Conservation (phyloP, 805 yeast species). For the Candida suzukii region DNA sequence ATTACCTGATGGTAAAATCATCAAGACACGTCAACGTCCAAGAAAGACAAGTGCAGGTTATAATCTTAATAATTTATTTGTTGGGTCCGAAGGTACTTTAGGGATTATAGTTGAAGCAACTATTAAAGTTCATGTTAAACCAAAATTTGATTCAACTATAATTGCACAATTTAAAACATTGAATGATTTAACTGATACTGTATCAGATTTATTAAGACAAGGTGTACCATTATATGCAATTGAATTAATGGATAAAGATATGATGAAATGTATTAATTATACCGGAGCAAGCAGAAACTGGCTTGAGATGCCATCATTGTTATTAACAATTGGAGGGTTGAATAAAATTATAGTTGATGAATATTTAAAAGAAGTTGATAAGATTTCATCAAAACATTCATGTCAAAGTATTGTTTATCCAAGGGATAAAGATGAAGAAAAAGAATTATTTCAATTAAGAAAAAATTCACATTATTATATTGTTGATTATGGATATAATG, state of each 20-base stretch:
- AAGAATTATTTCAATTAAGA: slow-evolving; percentile 61
- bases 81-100: slow-evolving; percentile 65
- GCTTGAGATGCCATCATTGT: slow-evolving; percentile 49
- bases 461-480: slow-evolving; percentile 51
- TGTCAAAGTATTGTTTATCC: slow-evolving; percentile 43
- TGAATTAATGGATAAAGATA: slow-evolving; percentile 54
- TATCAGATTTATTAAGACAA: slow-evolving; percentile 42
- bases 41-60: slow-evolving; percentile 66
- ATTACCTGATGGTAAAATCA: slow-evolving; percentile 60
- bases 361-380: slow-evolving; percentile 34
- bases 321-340: slow-evolving; percentile 31
- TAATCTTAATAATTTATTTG: slow-evolving; percentile 52
- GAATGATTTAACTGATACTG: slow-evolving; percentile 57
- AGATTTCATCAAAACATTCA: slow-evolving; percentile 40
- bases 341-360: slow-evolving; percentile 30
- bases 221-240: slow-evolving; percentile 60
- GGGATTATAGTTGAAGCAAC: slow-evolving; percentile 66
- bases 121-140: slow-evolving; percentile 50
- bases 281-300: slow-evolving; percentile 43
- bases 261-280: slow-evolving; percentile 52
- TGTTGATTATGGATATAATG: slow-evolving; percentile 41
- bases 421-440: slow-evolving; percentile 42
- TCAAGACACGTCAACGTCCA: slow-evolving; percentile 59
- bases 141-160: slow-evolving; percentile 50
- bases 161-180: slow-evolving; percentile 57